Conservation (phyloP, 1,284 basidiomycete genomes). For the Psilocybe mexicana region DNA sequence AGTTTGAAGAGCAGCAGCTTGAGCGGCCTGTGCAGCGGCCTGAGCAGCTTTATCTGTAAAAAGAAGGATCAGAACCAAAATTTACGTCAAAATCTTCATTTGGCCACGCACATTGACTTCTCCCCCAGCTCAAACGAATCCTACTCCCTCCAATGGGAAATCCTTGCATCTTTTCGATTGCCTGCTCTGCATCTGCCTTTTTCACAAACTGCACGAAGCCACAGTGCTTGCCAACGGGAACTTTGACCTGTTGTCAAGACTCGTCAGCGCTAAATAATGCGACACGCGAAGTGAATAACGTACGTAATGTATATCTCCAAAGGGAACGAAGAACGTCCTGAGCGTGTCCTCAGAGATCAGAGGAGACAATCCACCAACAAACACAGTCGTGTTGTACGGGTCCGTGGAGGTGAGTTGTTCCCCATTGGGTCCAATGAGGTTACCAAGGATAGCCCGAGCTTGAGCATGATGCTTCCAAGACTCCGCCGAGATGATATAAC, state of each 20-base stretch:
- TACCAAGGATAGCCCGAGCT: conserved; percentile 76
- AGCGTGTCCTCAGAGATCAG: conserved; percentile 87
- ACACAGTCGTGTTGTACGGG: conserved; percentile 91
- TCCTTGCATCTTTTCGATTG: conserved; percentile 95
- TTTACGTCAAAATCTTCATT: conserved; percentile 1
- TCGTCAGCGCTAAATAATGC: conserved; percentile 6
- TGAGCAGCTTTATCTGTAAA: conserved; percentile 79
- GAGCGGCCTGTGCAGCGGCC: conserved; percentile 80
- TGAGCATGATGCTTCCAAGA: conserved; percentile 82
- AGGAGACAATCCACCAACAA: conserved; percentile 86
- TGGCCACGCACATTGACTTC: conserved; percentile 77
- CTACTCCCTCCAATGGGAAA: conserved; percentile 91
- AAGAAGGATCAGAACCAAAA: conserved; percentile 2
- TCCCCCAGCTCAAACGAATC: conserved; percentile 91
- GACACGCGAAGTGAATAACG: conserved; percentile 25
- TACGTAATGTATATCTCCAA: conserved; percentile 91
- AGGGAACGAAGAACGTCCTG: conserved; percentile 85
- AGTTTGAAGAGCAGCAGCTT: conserved; percentile 63
- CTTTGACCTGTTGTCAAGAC: conserved; percentile 70
- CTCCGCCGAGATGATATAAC: conserved; percentile 65
- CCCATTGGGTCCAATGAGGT: conserved; percentile 79
- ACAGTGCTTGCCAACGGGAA: conserved; percentile 93
- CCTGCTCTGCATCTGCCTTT: conserved; percentile 88
- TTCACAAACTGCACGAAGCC: conserved; percentile 94
- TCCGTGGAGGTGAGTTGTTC: conserved; percentile 84